phyloP scores from a whole-genome alignment of 805 yeast genomes.

The Candida palmyrensis region DNA sequence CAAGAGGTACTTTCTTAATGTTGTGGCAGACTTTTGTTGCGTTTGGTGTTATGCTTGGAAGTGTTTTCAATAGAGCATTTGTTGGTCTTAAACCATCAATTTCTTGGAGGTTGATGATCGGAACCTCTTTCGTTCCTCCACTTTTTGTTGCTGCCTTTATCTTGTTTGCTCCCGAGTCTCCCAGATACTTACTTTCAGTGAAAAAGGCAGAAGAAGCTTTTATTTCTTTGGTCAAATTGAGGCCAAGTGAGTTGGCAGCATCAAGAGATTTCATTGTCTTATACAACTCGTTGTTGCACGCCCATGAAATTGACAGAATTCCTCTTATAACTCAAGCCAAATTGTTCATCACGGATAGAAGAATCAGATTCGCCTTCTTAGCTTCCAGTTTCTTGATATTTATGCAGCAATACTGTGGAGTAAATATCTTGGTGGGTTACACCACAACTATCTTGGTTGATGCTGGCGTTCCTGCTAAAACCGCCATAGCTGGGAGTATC shows the following conservation, averaged over 20 bases:
- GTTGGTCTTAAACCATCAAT: conserved; percentile 4
- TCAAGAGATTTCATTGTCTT: conserved; percentile 10
- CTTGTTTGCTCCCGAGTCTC: conserved; percentile 19
- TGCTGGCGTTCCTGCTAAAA: conserved; percentile 7
- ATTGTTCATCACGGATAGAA: too few species aligned
- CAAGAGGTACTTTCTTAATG: conserved; percentile 11
- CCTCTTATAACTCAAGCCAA: conserved; percentile 6
- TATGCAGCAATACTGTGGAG: conserved; percentile 14
- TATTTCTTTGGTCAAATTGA: conserved; percentile 6
- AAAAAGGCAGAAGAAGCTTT: conserved; percentile 13
- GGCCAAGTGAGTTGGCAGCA: conserved; percentile 7
- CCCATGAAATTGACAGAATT: conserved; percentile 2
- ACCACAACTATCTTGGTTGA: conserved; percentile 8
- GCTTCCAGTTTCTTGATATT: conserved; percentile 10
- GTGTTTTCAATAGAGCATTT: conserved; percentile 8
- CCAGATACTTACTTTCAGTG: conserved; percentile 17
- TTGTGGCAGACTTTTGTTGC: conserved; percentile 13
- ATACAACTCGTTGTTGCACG: conserved; percentile 6
- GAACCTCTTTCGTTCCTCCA: conserved; percentile 9
- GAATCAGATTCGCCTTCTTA: conserved; percentile 9
- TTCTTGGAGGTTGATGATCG: conserved; percentile 13
- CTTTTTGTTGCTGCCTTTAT: conserved; percentile 9
- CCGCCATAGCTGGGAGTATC: conserved; percentile 9
- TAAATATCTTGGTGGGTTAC: conserved; percentile 10
- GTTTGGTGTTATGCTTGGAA: conserved; percentile 14